These are phyloP conservation scores for Fusarium illudens DNA, from an alignment of 2,329 filamentous ascomycete genomes.

Conservation along the genomic window DNA sequence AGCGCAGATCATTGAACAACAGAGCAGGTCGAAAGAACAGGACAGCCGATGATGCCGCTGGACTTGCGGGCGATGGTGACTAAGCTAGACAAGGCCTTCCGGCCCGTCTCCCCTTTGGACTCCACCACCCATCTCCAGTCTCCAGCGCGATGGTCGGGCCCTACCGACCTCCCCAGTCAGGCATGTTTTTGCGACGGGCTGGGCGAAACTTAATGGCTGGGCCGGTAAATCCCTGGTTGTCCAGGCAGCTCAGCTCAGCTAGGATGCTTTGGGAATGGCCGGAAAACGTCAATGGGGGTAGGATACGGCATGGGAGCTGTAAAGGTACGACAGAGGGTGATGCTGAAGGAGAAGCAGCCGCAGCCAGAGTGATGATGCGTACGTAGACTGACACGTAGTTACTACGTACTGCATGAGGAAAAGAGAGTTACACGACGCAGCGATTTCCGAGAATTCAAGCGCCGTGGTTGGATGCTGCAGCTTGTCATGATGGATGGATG, in stretches of 20 bases:
- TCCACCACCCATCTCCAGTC: not conserved
- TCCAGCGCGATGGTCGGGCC: too few species aligned
- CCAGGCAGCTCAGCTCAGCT: not conserved
- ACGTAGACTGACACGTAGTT: not conserved
- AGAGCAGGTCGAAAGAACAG: not conserved
- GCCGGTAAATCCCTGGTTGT: not conserved
- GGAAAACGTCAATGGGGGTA: not conserved
- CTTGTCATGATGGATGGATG: conserved; percentile 2
- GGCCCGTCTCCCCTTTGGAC: not conserved
- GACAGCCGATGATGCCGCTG: not conserved
- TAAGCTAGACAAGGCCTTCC: not conserved
- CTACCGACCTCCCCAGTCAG: not conserved
- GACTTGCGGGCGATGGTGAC: not conserved
- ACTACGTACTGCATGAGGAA: not conserved
- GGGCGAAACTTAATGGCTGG: not conserved
- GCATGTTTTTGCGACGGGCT: not conserved
- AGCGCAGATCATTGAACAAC: not conserved
- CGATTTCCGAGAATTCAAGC: not conserved
- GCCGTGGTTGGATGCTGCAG: not conserved
- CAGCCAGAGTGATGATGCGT: not conserved
- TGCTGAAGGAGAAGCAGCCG: not conserved
- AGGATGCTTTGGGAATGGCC: not conserved
- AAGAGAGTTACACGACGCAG: not conserved
- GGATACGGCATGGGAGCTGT: not conserved
- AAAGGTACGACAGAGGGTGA: not conserved